Base-by-base conservation (phyloP, 768 basidiomycete genomes). In the Holtermanniella nyarrowii region DNA sequence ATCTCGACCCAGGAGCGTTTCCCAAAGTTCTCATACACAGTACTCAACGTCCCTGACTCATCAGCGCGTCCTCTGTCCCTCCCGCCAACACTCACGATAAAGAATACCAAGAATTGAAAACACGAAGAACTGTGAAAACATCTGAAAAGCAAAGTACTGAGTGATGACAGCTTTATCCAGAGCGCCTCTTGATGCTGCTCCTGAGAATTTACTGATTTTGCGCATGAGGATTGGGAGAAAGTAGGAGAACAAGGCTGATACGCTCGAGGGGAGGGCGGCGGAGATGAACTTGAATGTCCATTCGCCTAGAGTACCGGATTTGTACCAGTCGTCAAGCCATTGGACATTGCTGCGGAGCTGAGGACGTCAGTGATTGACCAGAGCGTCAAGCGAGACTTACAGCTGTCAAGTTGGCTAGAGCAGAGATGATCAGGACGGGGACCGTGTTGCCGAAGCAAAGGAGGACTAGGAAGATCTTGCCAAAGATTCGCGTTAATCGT, bases 111-210 rank as follows among this genome's bases (percentile, higher is more conserved):
- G 4, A 7, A 20, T n/a, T 24, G 47, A 48, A 10, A 20, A 18
- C 18, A 39, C 11, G 18, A 40, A 49, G 37, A 20, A 25, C 16
- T 39, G 14, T 49, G 31, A 37, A 22, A 64, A 62, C 26, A 67
- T 44, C 18, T 52, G 47, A 37, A 67, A 67, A 11, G 53, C 49
- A 44, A 64, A 67, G n/a, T 64, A 48, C 39, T 59, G 58, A 25
- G 56, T 46, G 16, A 64, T 60, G 22, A 62, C 61, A 44, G 57
- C 51, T 42, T 59, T 56, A 48, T 67, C 65, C 20, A 67, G 50
- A 39, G 64, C 57, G 42, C 65, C 61, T 31, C 60, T 20, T 4
- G 54, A 57, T 21, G 62, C 42, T 7, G 65, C 59, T 0, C 65
- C 65, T 2, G 63, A 64, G 57, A 61, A 67, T 24, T 42, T 39